Percentiles rank a stretch among this genome's conserved stretches.
Evolutionary conservation across 1,284 basidiomycete genomes (phyloP).

Genomic region (Heterobasidion parviporum): DNA sequence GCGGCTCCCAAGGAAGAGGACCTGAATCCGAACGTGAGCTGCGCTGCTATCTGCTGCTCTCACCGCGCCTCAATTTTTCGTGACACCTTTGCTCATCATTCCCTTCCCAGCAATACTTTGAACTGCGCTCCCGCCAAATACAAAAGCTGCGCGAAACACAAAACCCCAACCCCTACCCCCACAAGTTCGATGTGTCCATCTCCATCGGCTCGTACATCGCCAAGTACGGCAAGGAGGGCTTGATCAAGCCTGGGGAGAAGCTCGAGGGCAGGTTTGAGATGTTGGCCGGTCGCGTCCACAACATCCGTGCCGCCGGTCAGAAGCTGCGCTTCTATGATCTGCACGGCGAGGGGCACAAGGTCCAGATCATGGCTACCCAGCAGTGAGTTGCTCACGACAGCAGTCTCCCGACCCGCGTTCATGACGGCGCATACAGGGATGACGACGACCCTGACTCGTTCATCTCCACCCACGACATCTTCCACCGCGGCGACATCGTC

Average conservation of each 20-base stretch:
- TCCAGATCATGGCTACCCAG: constrained; percentile 92
- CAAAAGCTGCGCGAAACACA: constrained; percentile 80
- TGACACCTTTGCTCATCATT: neutral
- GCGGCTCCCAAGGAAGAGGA: constrained; percentile 57
- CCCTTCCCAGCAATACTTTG: constrained; percentile 83
- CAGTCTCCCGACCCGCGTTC: neutral
- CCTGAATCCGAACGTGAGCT: constrained; percentile 72
- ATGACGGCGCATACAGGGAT: constrained; percentile 39
- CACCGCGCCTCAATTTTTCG: neutral
- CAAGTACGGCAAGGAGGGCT: constrained; percentile 55
- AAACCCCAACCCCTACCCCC: constrained; percentile 92
- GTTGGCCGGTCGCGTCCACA: constrained; percentile 88
- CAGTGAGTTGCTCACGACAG: constrained; percentile 48
- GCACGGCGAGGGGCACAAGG: constrained; percentile 86
- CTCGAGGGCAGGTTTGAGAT: constrained; percentile 43
- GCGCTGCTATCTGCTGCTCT: neutral
- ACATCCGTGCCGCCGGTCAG: constrained; percentile 75
- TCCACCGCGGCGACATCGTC: constrained; percentile 94
- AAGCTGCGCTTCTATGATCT: constrained; percentile 96
- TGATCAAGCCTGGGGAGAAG: constrained; percentile 53
- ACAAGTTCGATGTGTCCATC: constrained; percentile 92
- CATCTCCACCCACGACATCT: constrained; percentile 70
- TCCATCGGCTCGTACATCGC: constrained; percentile 78
- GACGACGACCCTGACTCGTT: constrained; percentile 67
- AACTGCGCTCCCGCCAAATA: constrained; percentile 86